Percentiles rank a stretch among this genome's conserved stretches.
These are phyloP conservation scores for Castanea mollissima DNA, from an alignment of 306 rosid genomes.

Conservation along the genomic window DNA sequence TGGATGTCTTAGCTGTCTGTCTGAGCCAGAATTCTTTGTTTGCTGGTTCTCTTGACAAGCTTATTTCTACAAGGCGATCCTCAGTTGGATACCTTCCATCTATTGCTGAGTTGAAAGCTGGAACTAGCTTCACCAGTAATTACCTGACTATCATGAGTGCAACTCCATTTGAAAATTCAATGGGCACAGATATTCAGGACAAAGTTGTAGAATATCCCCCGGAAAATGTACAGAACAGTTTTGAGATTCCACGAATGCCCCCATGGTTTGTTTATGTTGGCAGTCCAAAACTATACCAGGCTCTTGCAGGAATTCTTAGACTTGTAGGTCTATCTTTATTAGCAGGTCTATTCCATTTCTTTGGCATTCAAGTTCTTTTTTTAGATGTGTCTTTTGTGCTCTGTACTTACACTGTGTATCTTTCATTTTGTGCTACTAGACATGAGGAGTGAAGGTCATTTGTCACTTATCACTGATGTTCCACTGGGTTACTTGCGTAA, in stretches of 20 bases:
- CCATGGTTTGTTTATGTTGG: slow-evolving; percentile 85
- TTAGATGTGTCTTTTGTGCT: slow-evolving; percentile 9
- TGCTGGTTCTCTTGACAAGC: slow-evolving; percentile 72
- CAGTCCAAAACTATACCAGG: slow-evolving; percentile 60
- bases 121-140: slow-evolving; percentile 40
- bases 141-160: slow-evolving; percentile 37
- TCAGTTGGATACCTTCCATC: slow-evolving; percentile 79
- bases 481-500: slow-evolving; percentile 72
- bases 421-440: slow-evolving; percentile 48
- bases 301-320: slow-evolving; percentile 83
- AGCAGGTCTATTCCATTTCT: slow-evolving; percentile 61
- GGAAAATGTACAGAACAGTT: slow-evolving; percentile 33
- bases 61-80: slow-evolving; percentile 52
- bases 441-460: slow-evolving; percentile 52
- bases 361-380: background rate
- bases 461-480: slow-evolving; percentile 61
- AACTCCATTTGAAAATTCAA: slow-evolving; percentile 42
- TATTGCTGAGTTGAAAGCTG: slow-evolving; percentile 72
- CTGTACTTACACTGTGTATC: slow-evolving; percentile 11
- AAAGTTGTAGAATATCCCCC: slow-evolving; percentile 30
- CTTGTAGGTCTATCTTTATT: slow-evolving; percentile 71
- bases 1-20: slow-evolving; percentile 76
- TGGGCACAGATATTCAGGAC: slow-evolving; percentile 40
- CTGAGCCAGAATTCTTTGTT: slow-evolving; percentile 75
- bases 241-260: slow-evolving; percentile 87